Conservation (phyloP, 2,329 filamentous ascomycete genomes). For the Stemphylium beticola region DNA sequence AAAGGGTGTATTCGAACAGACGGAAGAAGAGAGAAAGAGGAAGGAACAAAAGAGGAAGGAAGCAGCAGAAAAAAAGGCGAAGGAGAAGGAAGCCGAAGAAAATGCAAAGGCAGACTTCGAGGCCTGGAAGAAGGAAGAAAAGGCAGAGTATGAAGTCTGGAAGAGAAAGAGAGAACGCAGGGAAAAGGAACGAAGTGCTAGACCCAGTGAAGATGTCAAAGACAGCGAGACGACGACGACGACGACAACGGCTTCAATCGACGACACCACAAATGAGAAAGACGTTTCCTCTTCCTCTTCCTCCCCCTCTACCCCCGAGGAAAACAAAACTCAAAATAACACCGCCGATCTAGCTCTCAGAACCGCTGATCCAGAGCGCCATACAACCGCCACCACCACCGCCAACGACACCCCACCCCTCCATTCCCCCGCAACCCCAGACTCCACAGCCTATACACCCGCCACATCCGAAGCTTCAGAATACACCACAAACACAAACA, state of each 20-base stretch:
- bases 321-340: neutral
- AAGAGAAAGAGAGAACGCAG: conserved; percentile 18
- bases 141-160: conserved; percentile 31
- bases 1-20: conserved; percentile 62
- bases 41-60: conserved; percentile 45
- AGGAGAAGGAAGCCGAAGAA: conserved; percentile 39
- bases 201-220: conserved; percentile 3
- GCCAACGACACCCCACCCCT: neutral
- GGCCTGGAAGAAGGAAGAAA: conserved; percentile 43
- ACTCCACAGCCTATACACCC: neutral
- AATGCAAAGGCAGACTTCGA: conserved; percentile 41
- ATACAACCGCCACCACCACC: neutral
- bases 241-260: neutral
- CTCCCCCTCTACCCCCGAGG: neutral
- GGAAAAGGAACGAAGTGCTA: conserved; percentile 17
- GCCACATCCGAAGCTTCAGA: neutral
- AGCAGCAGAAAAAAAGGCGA: conserved; percentile 39
- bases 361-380: neutral
- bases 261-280: neutral
- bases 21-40: conserved; percentile 55
- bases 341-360: neutral
- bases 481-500: neutral
- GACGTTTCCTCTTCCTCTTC: neutral
- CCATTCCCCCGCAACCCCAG: neutral
- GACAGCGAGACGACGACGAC: neutral